Evolutionary conservation across 345 rosid genomes (phyloP), one percentile per base, ranked within the genome.

Genomic region (Jatropha curcas): DNA sequence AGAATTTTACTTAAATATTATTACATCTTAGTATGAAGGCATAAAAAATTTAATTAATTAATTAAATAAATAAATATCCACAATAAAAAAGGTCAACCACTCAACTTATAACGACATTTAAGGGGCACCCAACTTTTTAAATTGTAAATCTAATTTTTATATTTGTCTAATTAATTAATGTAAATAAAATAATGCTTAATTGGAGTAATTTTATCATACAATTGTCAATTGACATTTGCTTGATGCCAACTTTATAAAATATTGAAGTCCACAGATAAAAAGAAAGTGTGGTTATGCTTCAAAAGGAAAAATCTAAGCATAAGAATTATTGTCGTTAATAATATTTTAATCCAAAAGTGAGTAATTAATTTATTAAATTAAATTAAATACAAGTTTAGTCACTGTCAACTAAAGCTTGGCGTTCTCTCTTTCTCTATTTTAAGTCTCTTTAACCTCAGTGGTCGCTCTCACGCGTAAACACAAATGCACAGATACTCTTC

Each of bases 391-490:
- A 34, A 41, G 34, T n/a, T 61, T 34, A 31, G 70, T 63, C 71
- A 25, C 27, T 57, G 33, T 34, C 72, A 34, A 14, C 58, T 20
- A 61, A 75, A 61, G 39, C 2, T 37, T 8, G 10, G n/a, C 24
- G 20, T 63, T 0, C 17, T 20, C 11, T 30, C 0, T 31, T 1
- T 6, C 22, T 33, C 30, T 62, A 58, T 69, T 80, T 65, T 56
- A 74, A 57, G 70, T 35, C 67, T 67, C n/a, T n/a, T n/a, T 51
- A 35, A 13, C 35, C 48, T 48, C 31, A 28, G 59, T 31, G 63
- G 80, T 82, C 77, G 63, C 76, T 72, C 79, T 77, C 77, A 81
- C 84, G 84, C 86, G 79, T 68, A 70, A 70, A 70, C 72, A 17
- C 60, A 74, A 68, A 63, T 8, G 4, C 57, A 61, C 24, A 34